phyloP scores from a whole-genome alignment of 2,329 filamentous ascomycete genomes.

The Monilinia polystroma region DNA sequence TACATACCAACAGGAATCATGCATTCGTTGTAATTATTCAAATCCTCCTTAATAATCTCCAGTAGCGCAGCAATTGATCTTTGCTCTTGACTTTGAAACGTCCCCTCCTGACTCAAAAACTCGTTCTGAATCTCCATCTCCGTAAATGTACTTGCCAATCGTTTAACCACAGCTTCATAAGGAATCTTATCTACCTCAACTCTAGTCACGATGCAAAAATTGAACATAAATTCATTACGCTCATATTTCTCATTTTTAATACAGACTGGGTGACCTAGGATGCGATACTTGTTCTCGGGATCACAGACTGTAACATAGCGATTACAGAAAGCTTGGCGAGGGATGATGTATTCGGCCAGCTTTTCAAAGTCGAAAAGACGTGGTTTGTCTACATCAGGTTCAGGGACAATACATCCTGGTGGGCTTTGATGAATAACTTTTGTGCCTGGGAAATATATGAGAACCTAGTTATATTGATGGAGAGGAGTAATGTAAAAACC shows the following conservation, averaged over 20 bases:
- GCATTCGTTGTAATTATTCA: slow-evolving; percentile 97
- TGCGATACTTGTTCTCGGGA: slow-evolving; percentile 65
- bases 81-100: slow-evolving; percentile 48
- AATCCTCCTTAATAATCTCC: slow-evolving; percentile 76
- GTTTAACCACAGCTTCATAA: slow-evolving; percentile 81
- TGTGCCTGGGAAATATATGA: slow-evolving; percentile 47
- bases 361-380: slow-evolving; percentile 83
- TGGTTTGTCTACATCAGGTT: slow-evolving; percentile 48
- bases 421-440: slow-evolving; percentile 63
- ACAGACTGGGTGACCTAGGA: slow-evolving; percentile 87
- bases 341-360: slow-evolving; percentile 90
- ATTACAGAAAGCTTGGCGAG: slow-evolving; percentile 92
- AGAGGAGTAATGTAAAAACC: slow-evolving; percentile 43
- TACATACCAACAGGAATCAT: slow-evolving; percentile 89
- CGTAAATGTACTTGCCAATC: slow-evolving; percentile 80
- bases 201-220: slow-evolving; percentile 83
- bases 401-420: slow-evolving; percentile 59
- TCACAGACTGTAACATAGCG: slow-evolving; percentile 80
- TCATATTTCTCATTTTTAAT: slow-evolving; percentile 80
- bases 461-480: neutral
- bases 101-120: slow-evolving; percentile 62
- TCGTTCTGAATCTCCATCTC: slow-evolving; percentile 89
- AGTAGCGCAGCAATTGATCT: slow-evolving; percentile 80
- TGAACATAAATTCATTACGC: slow-evolving; percentile 97
- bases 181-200: slow-evolving; percentile 68